Evolutionary conservation across 352 stramenopile species (phyloP).

Genomic region (Pythium apleroticum): DNA sequence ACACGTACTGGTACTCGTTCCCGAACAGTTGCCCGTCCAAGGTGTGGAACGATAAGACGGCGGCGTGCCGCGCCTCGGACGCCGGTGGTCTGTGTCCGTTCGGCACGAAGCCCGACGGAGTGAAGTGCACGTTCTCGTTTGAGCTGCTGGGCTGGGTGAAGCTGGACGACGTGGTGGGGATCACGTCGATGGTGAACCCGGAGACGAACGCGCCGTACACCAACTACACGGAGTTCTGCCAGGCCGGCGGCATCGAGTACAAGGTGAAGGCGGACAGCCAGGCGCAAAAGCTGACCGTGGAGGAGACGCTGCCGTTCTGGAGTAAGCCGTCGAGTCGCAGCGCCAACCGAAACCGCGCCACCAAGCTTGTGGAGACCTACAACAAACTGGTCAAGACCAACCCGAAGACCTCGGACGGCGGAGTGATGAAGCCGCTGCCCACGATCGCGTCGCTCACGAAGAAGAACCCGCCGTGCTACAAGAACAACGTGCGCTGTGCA

Average conservation of each 20-base stretch:
- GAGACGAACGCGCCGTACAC: constrained; percentile 34
- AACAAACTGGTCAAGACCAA: constrained; percentile 31
- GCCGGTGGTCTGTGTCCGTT: constrained; percentile 44
- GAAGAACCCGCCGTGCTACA: constrained; percentile 58
- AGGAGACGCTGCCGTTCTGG: constrained; percentile 68
- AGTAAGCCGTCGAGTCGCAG: constrained; percentile 38
- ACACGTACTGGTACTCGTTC: constrained; percentile 85
- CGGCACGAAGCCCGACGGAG: constrained; percentile 53
- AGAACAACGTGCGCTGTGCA: constrained; percentile 54
- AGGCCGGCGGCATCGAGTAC: constrained; percentile 54
- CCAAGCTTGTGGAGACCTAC: constrained; percentile 53
- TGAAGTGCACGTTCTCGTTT: constrained; percentile 65
- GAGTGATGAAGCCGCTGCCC: constrained; percentile 48
- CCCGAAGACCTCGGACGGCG: constrained; percentile 35
- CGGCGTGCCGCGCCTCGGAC: constrained; percentile 36
- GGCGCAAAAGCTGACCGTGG: constrained; percentile 26
- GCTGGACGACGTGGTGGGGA: constrained; percentile 69
- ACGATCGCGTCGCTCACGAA: constrained; percentile 34
- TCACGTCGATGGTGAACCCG: constrained; percentile 58
- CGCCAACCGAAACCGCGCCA: constrained; percentile 46
- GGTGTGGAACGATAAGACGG: constrained; percentile 45
- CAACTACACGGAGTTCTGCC: constrained; percentile 64
- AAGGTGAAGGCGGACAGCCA: constrained; percentile 28
- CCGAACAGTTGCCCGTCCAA: constrained; percentile 61
- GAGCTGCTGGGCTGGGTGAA: constrained; percentile 59